Percentiles rank a stretch among this genome's conserved stretches.
Evolutionary conservation across 176 grass and related monocot genomes (phyloP).

Genomic region (Musa beccarii): DNA sequence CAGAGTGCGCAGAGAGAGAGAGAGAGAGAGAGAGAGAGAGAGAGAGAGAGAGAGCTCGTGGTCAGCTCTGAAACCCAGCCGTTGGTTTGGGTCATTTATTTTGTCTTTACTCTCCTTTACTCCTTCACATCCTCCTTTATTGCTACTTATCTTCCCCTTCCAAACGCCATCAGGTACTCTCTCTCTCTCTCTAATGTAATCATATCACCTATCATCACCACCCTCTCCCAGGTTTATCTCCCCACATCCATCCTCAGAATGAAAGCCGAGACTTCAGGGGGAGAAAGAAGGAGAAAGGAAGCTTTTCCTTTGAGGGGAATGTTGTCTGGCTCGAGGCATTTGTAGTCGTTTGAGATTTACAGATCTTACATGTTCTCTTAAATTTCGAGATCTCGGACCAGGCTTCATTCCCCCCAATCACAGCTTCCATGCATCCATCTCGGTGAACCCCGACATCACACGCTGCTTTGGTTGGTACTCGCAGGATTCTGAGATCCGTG

Average conservation of each 20-base stretch:
- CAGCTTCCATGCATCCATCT: slow-evolving; percentile 36
- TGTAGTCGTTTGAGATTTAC: neutral
- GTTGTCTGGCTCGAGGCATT: slow-evolving; percentile 12
- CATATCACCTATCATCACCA: slow-evolving; percentile 1
- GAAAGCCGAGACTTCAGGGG: neutral
- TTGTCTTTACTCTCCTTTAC: neutral
- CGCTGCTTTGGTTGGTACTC: no score
- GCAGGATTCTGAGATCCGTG: no score
- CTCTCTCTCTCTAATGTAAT: slow-evolving; percentile 1
- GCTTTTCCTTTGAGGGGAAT: slow-evolving; percentile 19
- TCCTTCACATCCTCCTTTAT: neutral
- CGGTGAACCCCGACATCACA: no score
- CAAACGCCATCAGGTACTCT: neutral
- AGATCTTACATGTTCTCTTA: neutral
- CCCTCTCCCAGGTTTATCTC: neutral
- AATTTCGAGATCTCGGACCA: slow-evolving; percentile 69
- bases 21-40: neutral
- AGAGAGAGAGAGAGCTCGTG: neutral
- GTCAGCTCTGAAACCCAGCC: slow-evolving; percentile 3
- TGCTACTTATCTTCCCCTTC: slow-evolving; percentile 11
- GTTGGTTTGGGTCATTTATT: slow-evolving; percentile 9
- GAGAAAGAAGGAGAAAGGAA: neutral
- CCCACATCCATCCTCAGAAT: neutral
- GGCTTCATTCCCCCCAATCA: slow-evolving; percentile 98
- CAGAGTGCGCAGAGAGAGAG: no score